phyloP scores from a whole-genome alignment of 2,329 filamentous ascomycete genomes.

The Penicillium rolfsii region DNA sequence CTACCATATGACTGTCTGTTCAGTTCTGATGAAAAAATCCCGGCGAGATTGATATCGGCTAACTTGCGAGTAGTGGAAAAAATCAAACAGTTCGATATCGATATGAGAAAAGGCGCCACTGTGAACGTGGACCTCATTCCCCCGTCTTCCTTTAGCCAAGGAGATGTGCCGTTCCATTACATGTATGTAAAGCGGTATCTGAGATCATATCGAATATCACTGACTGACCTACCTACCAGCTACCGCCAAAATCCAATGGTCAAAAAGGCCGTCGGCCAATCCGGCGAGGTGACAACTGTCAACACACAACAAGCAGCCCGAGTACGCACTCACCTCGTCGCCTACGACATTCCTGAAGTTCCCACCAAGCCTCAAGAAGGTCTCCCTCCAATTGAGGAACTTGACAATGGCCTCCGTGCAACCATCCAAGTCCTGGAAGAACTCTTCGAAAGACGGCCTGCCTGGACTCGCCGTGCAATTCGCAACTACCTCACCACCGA shows the following conservation, averaged over 20 bases:
- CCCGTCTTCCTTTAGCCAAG: constrained; percentile 76
- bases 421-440: constrained; percentile 66
- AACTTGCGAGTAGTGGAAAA: constrained; percentile 51
- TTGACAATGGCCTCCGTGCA: constrained; percentile 62
- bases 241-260: constrained; percentile 87
- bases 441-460: constrained; percentile 73
- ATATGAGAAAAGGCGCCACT: constrained; percentile 62
- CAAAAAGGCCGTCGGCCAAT: constrained; percentile 60
- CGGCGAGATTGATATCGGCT: background rate
- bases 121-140: constrained; percentile 73
- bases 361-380: constrained; percentile 64
- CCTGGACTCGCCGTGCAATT: constrained; percentile 84
- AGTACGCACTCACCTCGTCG: constrained; percentile 61
- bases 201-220: constrained; percentile 3
- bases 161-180: constrained; percentile 71
- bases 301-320: constrained; percentile 61
- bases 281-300: constrained; percentile 62
- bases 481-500: constrained; percentile 67
- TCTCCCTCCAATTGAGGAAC: constrained; percentile 54
- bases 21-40: background rate
- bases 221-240: constrained; percentile 45
- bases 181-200: constrained; percentile 38
- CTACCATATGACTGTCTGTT: constrained; percentile 69
- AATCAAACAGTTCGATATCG: constrained; percentile 68
- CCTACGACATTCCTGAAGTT: constrained; percentile 64